A percentile compares a stretch with the other conserved stretches of the same genome.
Conservation (phyloP, 176 grass and related monocot genomes). For the Thalia dealbata region DNA sequence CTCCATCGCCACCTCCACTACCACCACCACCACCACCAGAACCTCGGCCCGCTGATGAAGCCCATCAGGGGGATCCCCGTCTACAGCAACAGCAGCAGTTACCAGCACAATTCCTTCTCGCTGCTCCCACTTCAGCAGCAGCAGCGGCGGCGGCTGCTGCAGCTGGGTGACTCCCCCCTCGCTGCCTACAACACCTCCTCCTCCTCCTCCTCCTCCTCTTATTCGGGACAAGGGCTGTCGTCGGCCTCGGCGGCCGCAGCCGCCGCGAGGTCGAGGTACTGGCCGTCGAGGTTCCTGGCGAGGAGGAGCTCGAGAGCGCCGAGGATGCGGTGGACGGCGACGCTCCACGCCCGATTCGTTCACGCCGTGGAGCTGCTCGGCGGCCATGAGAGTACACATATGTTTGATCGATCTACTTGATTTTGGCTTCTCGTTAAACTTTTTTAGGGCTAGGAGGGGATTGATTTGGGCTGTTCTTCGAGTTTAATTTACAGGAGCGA, state of each 20-base stretch:
- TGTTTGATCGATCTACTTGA: too few relatives aligned
- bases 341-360: slow-evolving; percentile 35
- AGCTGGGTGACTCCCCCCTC: background rate
- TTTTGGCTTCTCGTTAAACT: too few relatives aligned
- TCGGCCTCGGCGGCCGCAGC: too few relatives aligned
- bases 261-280: background rate
- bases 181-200: too few relatives aligned
- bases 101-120: background rate
- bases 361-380: slow-evolving; percentile 37
- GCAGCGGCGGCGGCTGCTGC: background rate
- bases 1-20: background rate
- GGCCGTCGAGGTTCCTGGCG: background rate
- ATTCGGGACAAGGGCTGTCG: background rate
- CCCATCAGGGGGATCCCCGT: slow-evolving; percentile 14
- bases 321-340: slow-evolving; percentile 36
- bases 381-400: slow-evolving; percentile 32
- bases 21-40: background rate
- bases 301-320: slow-evolving; percentile 28
- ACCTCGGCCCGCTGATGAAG: background rate
- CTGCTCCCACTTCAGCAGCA: background rate
- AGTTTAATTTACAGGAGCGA: slow-evolving; percentile 20
- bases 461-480: background rate
- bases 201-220: background rate
- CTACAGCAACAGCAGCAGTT: background rate
- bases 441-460: too few relatives aligned